Percentiles rank a stretch among this genome's conserved stretches.
These are phyloP conservation scores for Anisodus tanguticus DNA, from an alignment of 257 asterid species.

Conservation along the genomic window DNA sequence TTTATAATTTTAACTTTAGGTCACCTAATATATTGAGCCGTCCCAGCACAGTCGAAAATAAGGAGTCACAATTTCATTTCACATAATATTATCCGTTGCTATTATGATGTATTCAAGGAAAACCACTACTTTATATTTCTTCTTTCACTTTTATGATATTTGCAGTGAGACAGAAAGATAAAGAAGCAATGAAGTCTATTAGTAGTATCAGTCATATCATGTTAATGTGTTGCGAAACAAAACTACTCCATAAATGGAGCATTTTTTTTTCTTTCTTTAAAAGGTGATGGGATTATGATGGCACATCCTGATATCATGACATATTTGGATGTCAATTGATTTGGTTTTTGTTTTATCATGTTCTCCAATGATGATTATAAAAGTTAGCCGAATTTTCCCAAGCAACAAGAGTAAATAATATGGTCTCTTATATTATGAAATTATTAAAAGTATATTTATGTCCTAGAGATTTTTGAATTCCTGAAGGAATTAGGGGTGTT, in stretches of 20 bases:
- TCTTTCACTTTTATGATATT: not conserved
- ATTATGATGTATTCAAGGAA: not conserved
- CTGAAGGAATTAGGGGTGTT: too few species aligned
- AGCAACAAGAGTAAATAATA: not conserved
- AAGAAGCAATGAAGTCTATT: not conserved
- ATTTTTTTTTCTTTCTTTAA: not conserved
- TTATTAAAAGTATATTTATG: too few species aligned
- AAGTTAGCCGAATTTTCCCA: not conserved
- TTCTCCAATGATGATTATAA: not conserved
- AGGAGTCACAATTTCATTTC: too few species aligned
- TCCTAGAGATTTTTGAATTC: too few species aligned
- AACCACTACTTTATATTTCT: not conserved
- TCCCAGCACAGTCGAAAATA: not conserved
- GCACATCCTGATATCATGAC: not conserved
- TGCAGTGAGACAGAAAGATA: not conserved
- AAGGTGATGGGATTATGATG: not conserved
- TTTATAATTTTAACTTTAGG: not conserved
- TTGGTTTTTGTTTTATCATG: not conserved
- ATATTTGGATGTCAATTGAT: slow-evolving; percentile 14
- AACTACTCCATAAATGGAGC: not conserved
- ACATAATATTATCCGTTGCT: too few species aligned
- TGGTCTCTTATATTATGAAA: not conserved
- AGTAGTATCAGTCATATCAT: not conserved
- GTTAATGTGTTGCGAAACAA: not conserved
- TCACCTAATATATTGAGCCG: not conserved